These are phyloP conservation scores for Penicillium coffeae DNA, from an alignment of 495 filamentous ascomycete genomes.

Conservation along the genomic window DNA sequence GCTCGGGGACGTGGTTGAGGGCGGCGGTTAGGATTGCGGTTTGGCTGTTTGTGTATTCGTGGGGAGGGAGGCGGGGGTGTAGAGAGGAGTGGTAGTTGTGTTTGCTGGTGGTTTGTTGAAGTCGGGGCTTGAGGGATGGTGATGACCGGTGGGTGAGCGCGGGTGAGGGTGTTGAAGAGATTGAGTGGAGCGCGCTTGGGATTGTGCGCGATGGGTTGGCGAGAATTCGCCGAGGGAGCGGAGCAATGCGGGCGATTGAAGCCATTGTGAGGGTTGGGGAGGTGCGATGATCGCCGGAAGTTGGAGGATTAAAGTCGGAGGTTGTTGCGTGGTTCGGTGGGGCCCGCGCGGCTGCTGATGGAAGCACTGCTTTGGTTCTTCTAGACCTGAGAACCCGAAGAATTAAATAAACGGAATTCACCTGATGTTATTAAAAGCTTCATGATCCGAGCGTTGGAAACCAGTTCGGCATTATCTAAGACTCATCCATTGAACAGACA, in stretches of 20 bases:
- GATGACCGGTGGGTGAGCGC: neutral
- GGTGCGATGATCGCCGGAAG: neutral
- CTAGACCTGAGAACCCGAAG: no score
- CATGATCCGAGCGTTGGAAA: no score
- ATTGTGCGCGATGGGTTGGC: neutral
- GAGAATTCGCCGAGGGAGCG: conserved; percentile 5
- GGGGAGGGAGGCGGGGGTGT: conserved; percentile 47
- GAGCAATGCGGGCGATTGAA: conserved; percentile 10
- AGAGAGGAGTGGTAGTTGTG: conserved; percentile 69
- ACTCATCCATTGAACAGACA: no score
- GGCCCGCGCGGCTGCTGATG: no score
- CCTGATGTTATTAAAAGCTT: no score
- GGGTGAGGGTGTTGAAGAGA: conserved; percentile 3
- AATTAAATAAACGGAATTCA: no score
- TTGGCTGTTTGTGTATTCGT: conserved; percentile 67
- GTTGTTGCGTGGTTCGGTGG: conserved; percentile 2
- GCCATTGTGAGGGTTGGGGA: conserved; percentile 10
- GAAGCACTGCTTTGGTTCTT: no score
- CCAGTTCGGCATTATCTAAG: no score
- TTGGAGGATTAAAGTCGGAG: conserved; percentile 1
- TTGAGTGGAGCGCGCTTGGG: neutral
- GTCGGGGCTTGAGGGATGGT: neutral
- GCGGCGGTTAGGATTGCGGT: conserved; percentile 74
- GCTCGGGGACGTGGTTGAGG: conserved; percentile 68
- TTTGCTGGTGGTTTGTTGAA: conserved; percentile 1